Base-by-base conservation (phyloP, 805 yeast genomes). In the Candida sphagnicola region DNA sequence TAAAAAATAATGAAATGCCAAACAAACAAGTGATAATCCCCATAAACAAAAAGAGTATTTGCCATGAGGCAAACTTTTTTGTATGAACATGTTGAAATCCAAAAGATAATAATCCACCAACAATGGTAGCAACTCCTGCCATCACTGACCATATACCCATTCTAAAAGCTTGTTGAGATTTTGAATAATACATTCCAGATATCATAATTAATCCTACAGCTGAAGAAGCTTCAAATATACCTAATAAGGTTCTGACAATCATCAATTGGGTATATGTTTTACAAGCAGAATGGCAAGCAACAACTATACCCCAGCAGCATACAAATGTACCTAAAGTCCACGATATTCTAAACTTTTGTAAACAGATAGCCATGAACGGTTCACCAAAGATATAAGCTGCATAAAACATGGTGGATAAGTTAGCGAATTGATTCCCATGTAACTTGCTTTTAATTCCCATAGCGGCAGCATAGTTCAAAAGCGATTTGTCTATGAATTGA, bases 111-210 rank as follows among this genome's bases (percentile, higher is more conserved):
- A 63, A 47, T 1, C 70, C 65, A 3, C 72, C 72, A 16, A 80
- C 76, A 8, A 74, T 67, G 16, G 80, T 71, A 2, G 81, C 78
- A 2, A 67, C 53, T 13, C 85, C 83, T 1, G 80, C 78, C 58
- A 70, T 76, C n/a, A 75, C 61, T 4, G 78, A 75, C 78, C 80
- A 74, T 31, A 66, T 63, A 5, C 80, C 80, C 31, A 77, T 75
- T 51, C 80, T 61, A 21, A 65, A 61, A 28, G 72, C 59, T 50
- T 75, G 80, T 43, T 77, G 80, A 4, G 63, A 51, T 39, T 71
- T 72, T 28, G 73, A 72, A 59, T 78, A 81, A 60, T 78, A 81
- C 82, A 78, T 78, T 18, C 82, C 74, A 28, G 80, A 75, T 31
- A 80, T 67, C 18, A 78, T 61, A 39, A 78, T 68, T 35, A 77